Evolutionary conservation across 306 rosid species (phyloP), one percentile per base, ranked within the genome.

Genomic region (Fagus crenata): DNA sequence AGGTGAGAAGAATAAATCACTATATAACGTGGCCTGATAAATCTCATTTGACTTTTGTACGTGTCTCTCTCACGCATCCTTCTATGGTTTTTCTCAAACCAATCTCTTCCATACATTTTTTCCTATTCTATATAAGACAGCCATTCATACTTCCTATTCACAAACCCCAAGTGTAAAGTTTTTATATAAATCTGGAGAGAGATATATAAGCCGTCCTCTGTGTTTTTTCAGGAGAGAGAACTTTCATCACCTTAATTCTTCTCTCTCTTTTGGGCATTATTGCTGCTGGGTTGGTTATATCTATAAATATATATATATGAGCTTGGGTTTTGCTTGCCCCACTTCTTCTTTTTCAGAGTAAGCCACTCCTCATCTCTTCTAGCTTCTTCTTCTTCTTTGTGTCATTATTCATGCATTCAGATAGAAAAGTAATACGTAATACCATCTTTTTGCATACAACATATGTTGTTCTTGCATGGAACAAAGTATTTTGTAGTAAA

Each of bases 61-160:
- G 69, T 72, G 72, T 55, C 76, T 5, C 12, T 68, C 75, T 69
- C 74, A 53, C 73, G 43, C 18, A 53, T 36, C 53, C 61, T 71
- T 6, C 63, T 18, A 53, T 72, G 65, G 42, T 36, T 58, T 49
- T 71, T 75, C 77, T 49, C 72, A 31, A 77, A 49, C 49, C 54
- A 64, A 73, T 83, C 84, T 71, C 75, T 83, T 73, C 83, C 85
- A 76, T 79, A 60, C 71, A 67, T 49, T 36, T 80, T 69, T 2
- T 18, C 71, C 7, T 37, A 6, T n/a, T 71, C 67, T 37, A 80
- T 77, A 67, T 43, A 80, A 77, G 75, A 49, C 54, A 67, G 8
- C 15, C 4, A 22, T 31, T 5, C 73, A 36, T 41, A 49, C 49
- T 53, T 13, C 73, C 49, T n/a, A 43, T 22, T 51, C 72, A 40